Conservation (phyloP, 164 flowering plant genomes). For the Houttuynia cordata region DNA sequence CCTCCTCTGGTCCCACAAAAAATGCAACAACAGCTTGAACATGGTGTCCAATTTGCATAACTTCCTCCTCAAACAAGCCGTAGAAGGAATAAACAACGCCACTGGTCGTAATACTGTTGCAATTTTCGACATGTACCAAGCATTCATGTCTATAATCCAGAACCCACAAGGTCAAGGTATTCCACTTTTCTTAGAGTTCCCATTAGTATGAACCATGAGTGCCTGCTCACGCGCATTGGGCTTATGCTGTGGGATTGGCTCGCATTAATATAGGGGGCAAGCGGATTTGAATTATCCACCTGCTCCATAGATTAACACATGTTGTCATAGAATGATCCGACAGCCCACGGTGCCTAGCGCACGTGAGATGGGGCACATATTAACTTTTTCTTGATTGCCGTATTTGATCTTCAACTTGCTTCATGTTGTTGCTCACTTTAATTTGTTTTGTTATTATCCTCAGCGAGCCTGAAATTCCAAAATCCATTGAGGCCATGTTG, state of each 20-base stretch:
- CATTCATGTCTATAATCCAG: conserved; percentile 3
- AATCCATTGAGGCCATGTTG: conserved; percentile 15
- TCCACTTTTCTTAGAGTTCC: not conserved
- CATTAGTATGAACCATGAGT: no score
- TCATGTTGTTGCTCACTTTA: no score
- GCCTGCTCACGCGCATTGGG: no score
- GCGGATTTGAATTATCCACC: no score
- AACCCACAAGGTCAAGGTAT: not conserved
- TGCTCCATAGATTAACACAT: no score
- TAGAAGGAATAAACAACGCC: conserved; percentile 2
- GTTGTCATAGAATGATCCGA: no score
- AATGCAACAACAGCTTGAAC: conserved; percentile 2
- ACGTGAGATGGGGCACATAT: no score
- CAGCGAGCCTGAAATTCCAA: conserved; percentile 7
- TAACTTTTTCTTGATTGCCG: not conserved
- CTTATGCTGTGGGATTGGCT: no score
- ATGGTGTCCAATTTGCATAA: conserved; percentile 2
- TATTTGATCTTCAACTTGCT: no score
- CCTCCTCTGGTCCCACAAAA: not conserved
- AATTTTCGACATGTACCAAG: conserved; percentile 5
- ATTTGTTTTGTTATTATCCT: not conserved
- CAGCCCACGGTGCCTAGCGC: no score
- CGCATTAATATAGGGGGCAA: no score
- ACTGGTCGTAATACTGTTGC: not conserved
- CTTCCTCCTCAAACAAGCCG: conserved; percentile 1